Evolutionary conservation across 2,329 filamentous ascomycete species (phyloP).

Genomic region (Aspergillus spinulosporus): DNA sequence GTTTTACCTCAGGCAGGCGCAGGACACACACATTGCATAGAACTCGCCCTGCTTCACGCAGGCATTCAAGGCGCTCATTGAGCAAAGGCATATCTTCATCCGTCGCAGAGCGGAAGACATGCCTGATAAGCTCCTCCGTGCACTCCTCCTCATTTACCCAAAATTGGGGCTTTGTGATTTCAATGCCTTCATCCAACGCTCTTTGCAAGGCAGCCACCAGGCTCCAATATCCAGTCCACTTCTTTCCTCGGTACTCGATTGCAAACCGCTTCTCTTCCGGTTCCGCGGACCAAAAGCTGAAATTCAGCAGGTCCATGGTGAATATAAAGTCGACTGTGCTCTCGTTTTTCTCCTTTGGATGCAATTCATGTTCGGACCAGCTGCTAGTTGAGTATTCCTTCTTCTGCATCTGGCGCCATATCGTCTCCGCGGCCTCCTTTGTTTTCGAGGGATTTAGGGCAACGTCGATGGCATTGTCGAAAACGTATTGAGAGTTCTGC

Average conservation of each 20-base stretch:
- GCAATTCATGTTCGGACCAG: slow-evolving; percentile 89
- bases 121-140: slow-evolving; percentile 68
- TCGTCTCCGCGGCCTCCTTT: slow-evolving; percentile 75
- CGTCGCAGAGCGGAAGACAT: slow-evolving; percentile 84
- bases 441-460: slow-evolving; percentile 80
- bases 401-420: slow-evolving; percentile 79
- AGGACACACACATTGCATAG: slow-evolving; percentile 65
- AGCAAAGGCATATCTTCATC: slow-evolving; percentile 85
- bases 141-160: slow-evolving; percentile 79
- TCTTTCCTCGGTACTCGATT: slow-evolving; percentile 75
- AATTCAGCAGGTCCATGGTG: slow-evolving; percentile 94
- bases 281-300: slow-evolving; percentile 89
- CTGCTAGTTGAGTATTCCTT: slow-evolving; percentile 75
- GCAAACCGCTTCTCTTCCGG: slow-evolving; percentile 72
- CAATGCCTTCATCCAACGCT: slow-evolving; percentile 84
- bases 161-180: slow-evolving; percentile 84
- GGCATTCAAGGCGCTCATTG: slow-evolving; percentile 70
- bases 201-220: slow-evolving; percentile 83
- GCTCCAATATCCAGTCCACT: slow-evolving; percentile 95
- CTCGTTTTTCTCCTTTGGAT: slow-evolving; percentile 80
- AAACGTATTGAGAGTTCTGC: slow-evolving; percentile 79
- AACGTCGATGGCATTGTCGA: slow-evolving; percentile 90
- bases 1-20: not conserved
- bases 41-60: slow-evolving; percentile 79
- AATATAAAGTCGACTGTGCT: slow-evolving; percentile 88